Conservation (phyloP, 352 stramenopile species). For the Peronospora farinosa region DNA sequence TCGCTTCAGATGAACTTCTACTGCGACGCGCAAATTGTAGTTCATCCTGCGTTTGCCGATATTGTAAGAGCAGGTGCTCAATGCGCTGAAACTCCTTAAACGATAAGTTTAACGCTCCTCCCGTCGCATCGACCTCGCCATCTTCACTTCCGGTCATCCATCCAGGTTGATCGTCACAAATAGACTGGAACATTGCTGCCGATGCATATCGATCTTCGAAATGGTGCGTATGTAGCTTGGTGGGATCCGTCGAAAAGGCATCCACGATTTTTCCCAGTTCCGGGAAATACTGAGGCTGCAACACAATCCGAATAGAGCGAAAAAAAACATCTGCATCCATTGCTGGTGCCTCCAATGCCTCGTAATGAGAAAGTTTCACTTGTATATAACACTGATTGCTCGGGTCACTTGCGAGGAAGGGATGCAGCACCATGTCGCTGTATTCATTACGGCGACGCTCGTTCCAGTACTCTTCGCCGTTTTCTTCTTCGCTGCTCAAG, state of each 20-base stretch:
- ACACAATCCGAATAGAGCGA: constrained; percentile 68
- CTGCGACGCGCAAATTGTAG: constrained; percentile 30
- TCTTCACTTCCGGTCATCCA: constrained; percentile 50
- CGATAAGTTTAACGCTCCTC: constrained; percentile 47
- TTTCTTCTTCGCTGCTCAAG: constrained; percentile 49
- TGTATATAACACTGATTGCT: constrained; percentile 74
- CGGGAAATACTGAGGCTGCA: constrained; percentile 76
- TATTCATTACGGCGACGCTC: constrained; percentile 26
- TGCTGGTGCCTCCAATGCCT: constrained; percentile 56
- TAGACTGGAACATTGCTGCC: constrained; percentile 56
- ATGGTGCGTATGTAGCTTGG: constrained; percentile 12
- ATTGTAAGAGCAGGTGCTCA: constrained; percentile 72
- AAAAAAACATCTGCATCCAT: constrained; percentile 82
- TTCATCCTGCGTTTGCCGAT: constrained; percentile 71
- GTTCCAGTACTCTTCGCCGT: constrained; percentile 29
- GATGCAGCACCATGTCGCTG: constrained; percentile 43
- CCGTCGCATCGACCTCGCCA: constrained; percentile 22
- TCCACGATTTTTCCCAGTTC: constrained; percentile 68
- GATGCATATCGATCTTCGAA: constrained; percentile 30
- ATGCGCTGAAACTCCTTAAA: constrained; percentile 82
- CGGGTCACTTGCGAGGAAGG: constrained; percentile 64
- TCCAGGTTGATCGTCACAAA: constrained; percentile 54
- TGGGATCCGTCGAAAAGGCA: constrained; percentile 39
- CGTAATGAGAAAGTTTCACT: constrained; percentile 76
- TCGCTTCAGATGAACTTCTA: constrained; percentile 17